Base-by-base conservation (phyloP, 371 early-diverging fungal genomes). In the Apophysomyces variabilis region DNA sequence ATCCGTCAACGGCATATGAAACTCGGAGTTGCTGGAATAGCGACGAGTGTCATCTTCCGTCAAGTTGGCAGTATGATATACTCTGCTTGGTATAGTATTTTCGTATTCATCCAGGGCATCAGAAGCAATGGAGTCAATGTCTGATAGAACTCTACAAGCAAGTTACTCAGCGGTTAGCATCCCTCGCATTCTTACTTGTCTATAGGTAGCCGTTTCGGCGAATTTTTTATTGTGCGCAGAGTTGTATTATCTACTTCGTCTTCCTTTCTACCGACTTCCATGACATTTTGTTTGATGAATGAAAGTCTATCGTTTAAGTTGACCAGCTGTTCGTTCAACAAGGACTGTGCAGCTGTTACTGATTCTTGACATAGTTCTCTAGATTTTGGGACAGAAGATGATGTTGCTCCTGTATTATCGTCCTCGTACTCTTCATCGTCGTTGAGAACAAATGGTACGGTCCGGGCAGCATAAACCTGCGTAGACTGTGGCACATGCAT, bases 91-190 rank as follows among this genome's bases (percentile, higher is more conserved):
- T 3, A 45, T 39, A 57, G 70, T 65, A 38, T 67, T 66, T 64
- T 75, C 80, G 54, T 80, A 80, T 21, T 70, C 74, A 41, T 75
- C 68, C 60, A 80, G 38, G 45, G 74, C 75, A 64, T 77, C 75
- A 39, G 77, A 77, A 43, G 74, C 71, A 58, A 79, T 67, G 13
- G 80, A 80, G 35, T 75, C 80, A 54, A 77, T 68, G 45, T 71
- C 74, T 38, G 69, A 71, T 41, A 60, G 35, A 39, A 46, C 36
- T 58, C 67, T 66, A 44, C 26, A 36, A 37, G 9, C 1, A 12
- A 13, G 11, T 56, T 21, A 57, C 57, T 57, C 11, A 44, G 39
- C 36, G 16, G 57, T 32, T 26, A 39, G 18, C n/a, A n/a, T 13
- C 35, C 38, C 13, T 63, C 43, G 21, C 3, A n/a, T 35, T 58